A percentile compares a stretch with the other conserved stretches of the same genome.
These are phyloP conservation scores for Rugonectria rugulosa DNA, from an alignment of 2,329 filamentous ascomycete species.

Conservation along the genomic window DNA sequence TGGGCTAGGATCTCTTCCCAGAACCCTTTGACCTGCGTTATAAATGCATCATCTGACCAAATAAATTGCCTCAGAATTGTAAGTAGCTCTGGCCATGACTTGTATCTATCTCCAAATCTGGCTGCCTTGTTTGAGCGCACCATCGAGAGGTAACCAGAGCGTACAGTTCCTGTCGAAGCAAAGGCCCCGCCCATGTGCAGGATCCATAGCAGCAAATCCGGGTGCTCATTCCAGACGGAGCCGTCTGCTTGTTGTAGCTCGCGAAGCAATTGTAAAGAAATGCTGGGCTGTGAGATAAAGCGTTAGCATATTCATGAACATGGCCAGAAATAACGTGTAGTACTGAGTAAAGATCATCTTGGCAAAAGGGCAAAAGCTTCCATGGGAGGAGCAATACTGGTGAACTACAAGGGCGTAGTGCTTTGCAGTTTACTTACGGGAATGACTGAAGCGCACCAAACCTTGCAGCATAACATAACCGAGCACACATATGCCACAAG, in stretches of 20 bases:
- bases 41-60: conserved; percentile 50
- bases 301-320: conserved; percentile 1
- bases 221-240: conserved; percentile 43
- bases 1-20: conserved; percentile 45
- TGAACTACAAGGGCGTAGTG: neutral
- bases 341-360: too few relatives aligned
- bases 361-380: too few relatives aligned
- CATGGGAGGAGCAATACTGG: too few relatives aligned
- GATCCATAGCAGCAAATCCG: conserved; percentile 47
- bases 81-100: conserved; percentile 44
- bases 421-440: conserved; percentile 41
- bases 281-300: conserved; percentile 34
- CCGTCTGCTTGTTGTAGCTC: conserved; percentile 40
- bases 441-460: conserved; percentile 48
- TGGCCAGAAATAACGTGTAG: too few relatives aligned
- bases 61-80: conserved; percentile 45
- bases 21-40: conserved; percentile 39
- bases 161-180: conserved; percentile 39
- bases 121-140: conserved; percentile 28
- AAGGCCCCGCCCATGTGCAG: conserved; percentile 49
- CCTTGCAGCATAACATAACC: conserved; percentile 48
- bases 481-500: conserved; percentile 52
- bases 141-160: conserved; percentile 40
- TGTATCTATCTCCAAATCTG: conserved; percentile 27
- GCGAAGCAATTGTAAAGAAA: conserved; percentile 43